Evolutionary conservation across 73 alveolate species (phyloP), one percentile per base, ranked within the genome.

Genomic region (Paramecium primaurelia): DNA sequence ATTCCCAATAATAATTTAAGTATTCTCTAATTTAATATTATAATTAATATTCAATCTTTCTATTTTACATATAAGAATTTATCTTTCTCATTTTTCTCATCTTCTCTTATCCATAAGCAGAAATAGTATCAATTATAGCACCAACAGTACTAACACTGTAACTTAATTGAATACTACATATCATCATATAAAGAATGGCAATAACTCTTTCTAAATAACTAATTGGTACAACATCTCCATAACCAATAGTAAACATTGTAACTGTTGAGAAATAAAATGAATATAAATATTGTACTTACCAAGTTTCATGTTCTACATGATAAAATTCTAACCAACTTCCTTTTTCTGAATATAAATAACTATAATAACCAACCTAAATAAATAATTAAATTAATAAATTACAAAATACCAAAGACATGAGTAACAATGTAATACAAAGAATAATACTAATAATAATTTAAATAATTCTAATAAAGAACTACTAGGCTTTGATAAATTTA

Each of bases 201-300:
- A 89, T 51, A 3, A 89, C 34, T 38, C 71, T 89, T 73, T 89
- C 94, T 18, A 68, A 26, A 18, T 71, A 71, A 44, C 59, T 89
- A 18, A 45, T 30, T 7, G 94, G 94, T 22, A 45, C 75, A 7
- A 89, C 75, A 89, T 89, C 94, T 28, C 94, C 94, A 89, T 89
- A 89, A 3, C 94, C 94, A 9, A 89, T 68, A 12, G 94, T 89
- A 71, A 89, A 71, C 94, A 89, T 89, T 25, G 94, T 89, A 11
- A 83, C 88, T 11, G 88, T 71, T 1, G 94, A 89, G 40, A 71
- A 89, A 14, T 89, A 89, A 71, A 89, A 71, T 28, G 94, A 26
- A 89, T 71, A 89, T 12, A 89, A 45, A 47, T 89, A 89, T 36
- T 80, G 49, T 10, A 80, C 75, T 42, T 47, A 26, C 71, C 71